Percentiles rank a stretch among this genome's conserved stretches.
phyloP scores from a whole-genome alignment of 2,329 filamentous ascomycete species.

The Periconia digitata region DNA sequence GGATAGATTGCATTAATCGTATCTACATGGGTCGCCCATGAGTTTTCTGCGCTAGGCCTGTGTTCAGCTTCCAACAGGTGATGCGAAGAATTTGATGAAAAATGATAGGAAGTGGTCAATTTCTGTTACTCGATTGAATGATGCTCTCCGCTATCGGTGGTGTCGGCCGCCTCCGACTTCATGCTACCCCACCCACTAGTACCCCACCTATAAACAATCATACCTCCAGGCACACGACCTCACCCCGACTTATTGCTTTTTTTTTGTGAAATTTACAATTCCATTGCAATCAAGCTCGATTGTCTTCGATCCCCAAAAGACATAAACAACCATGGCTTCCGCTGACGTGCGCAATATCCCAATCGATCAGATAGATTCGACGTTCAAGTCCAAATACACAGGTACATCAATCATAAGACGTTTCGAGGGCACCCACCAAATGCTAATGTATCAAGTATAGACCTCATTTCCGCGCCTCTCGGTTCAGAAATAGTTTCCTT shows the following conservation, averaged over 20 bases:
- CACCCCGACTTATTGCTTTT: neutral
- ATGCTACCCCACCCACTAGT: neutral
- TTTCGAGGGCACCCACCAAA: neutral
- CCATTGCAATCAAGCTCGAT: neutral
- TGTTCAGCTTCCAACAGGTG: neutral
- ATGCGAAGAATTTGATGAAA: neutral
- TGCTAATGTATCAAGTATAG: slow-evolving; percentile 27
- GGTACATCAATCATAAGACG: slow-evolving; percentile 28
- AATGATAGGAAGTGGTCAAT: neutral
- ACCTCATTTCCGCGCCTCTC: slow-evolving; percentile 56
- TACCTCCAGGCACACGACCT: neutral
- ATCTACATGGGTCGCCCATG: neutral
- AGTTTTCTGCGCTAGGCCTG: neutral
- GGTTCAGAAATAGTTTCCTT: slow-evolving; percentile 57
- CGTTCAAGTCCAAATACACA: slow-evolving; percentile 58
- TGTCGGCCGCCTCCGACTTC: slow-evolving; percentile 16
- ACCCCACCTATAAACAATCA: slow-evolving; percentile 12
- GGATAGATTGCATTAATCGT: neutral
- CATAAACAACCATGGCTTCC: slow-evolving; percentile 29
- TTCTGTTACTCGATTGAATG: slow-evolving; percentile 14
- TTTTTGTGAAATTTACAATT: neutral
- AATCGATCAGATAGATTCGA: slow-evolving; percentile 54
- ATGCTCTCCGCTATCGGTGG: slow-evolving; percentile 14
- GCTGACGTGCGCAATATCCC: slow-evolving; percentile 42
- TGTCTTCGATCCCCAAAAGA: neutral